A percentile compares a stretch with the other conserved stretches of the same genome.
Conservation (phyloP, 2,329 filamentous ascomycete species). For the Juglanconis oblonga region DNA sequence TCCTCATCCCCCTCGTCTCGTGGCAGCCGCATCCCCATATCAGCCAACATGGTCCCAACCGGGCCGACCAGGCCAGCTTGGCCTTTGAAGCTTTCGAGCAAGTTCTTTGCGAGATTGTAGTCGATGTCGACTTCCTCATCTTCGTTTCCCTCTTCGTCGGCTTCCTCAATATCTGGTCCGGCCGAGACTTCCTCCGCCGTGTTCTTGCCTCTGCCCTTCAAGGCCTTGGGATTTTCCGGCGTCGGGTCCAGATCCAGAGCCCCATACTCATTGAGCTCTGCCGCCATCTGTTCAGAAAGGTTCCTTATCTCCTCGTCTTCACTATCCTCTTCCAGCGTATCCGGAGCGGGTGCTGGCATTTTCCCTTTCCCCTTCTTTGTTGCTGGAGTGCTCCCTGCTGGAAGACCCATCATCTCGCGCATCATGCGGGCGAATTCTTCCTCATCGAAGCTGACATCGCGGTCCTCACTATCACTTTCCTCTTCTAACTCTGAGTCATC, state of each 20-base stretch:
- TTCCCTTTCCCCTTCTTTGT: slow-evolving; percentile 10
- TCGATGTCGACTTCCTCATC: slow-evolving; percentile 71
- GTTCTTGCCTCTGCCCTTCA: slow-evolving; percentile 24
- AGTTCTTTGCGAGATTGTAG: slow-evolving; percentile 83
- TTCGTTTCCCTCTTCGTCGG: slow-evolving; percentile 48
- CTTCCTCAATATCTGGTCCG: slow-evolving; percentile 24
- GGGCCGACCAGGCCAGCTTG: slow-evolving; percentile 85
- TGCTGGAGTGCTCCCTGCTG: slow-evolving; percentile 20
- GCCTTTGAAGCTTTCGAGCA: slow-evolving; percentile 89
- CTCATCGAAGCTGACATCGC: slow-evolving; percentile 78
- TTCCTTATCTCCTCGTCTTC: slow-evolving; percentile 63
- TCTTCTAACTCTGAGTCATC: slow-evolving; percentile 37
- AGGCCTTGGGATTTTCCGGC: slow-evolving; percentile 28
- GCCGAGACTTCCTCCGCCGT: slow-evolving; percentile 1
- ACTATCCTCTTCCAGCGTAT: slow-evolving; percentile 29
- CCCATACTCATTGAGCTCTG: slow-evolving; percentile 67
- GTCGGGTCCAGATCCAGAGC: slow-evolving; percentile 55
- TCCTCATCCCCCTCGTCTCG: slow-evolving; percentile 56
- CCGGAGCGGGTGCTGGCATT: background rate
- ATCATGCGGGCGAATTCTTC: slow-evolving; percentile 83
- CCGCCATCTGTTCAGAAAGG: slow-evolving; percentile 67
- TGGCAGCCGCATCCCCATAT: slow-evolving; percentile 81
- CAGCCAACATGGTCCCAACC: slow-evolving; percentile 78
- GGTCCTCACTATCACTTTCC: slow-evolving; percentile 65
- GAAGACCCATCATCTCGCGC: slow-evolving; percentile 82